Evolutionary conservation across 2,329 filamentous ascomycete genomes (phyloP).

Genomic region (Magnaporthiopsis poae): DNA sequence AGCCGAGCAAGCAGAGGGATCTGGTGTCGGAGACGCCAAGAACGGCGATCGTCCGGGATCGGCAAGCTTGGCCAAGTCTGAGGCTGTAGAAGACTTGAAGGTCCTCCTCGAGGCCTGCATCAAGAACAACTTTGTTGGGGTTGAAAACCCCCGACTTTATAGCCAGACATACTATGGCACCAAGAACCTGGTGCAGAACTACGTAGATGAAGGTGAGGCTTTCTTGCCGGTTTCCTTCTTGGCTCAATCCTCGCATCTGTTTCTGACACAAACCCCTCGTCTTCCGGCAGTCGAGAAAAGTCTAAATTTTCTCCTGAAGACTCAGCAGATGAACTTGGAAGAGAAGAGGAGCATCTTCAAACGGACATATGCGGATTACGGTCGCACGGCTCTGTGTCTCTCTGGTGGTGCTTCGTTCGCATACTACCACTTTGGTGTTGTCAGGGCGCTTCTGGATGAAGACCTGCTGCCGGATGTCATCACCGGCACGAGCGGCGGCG

Average conservation of each 20-base stretch:
- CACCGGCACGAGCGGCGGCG: constrained; percentile 89
- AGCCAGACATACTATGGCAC: constrained; percentile 96
- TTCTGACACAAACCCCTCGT: constrained; percentile 11
- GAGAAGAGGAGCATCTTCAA: constrained; percentile 78
- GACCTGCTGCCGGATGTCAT: constrained; percentile 84
- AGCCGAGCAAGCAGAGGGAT: constrained; percentile 41
- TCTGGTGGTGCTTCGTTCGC: constrained; percentile 91
- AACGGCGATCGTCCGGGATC: not conserved
- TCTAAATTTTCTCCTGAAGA: constrained; percentile 59
- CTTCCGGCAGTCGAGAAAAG: constrained; percentile 47
- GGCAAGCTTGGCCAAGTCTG: constrained; percentile 24
- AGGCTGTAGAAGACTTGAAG: constrained; percentile 58
- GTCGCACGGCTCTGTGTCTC: constrained; percentile 81
- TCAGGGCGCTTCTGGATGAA: constrained; percentile 79
- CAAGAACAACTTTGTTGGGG: constrained; percentile 93
- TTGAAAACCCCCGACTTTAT: constrained; percentile 90
- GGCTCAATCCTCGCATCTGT: not conserved
- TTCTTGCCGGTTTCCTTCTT: not conserved
- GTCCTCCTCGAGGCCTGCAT: constrained; percentile 77
- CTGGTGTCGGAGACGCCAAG: constrained; percentile 5
- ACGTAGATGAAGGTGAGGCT: constrained; percentile 63
- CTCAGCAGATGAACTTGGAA: constrained; percentile 55
- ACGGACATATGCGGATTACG: constrained; percentile 80
- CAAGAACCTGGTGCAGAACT: constrained; percentile 86
- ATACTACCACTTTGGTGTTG: constrained; percentile 91